Conservation (phyloP, 257 asterid species). For the Gentiana macrophylla region DNA sequence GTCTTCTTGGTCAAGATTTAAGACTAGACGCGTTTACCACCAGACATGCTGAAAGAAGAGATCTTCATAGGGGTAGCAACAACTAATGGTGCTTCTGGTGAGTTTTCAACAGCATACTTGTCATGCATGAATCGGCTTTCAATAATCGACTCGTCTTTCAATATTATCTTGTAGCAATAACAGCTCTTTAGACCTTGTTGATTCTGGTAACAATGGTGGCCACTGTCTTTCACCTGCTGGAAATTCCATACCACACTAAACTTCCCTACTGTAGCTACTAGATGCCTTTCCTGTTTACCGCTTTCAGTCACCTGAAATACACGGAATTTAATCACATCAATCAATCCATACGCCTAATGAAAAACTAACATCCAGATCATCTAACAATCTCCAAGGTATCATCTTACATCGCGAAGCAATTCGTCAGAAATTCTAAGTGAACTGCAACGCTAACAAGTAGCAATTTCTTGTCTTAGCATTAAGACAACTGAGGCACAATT, state of each 20-base stretch:
- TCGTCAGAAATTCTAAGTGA: too few species aligned
- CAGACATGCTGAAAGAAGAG: slow-evolving; percentile 86
- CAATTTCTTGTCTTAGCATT: too few species aligned
- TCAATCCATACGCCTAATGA: background rate
- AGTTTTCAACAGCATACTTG: slow-evolving; percentile 48
- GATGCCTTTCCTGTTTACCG: slow-evolving; percentile 89
- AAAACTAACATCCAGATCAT: too few species aligned
- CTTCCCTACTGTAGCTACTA: slow-evolving; percentile 96
- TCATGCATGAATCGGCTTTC: slow-evolving; percentile 98
- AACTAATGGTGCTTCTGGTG: slow-evolving; percentile 94
- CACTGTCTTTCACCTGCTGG: slow-evolving; percentile 95
- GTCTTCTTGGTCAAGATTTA: too few species aligned
- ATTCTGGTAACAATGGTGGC: slow-evolving; percentile 72
- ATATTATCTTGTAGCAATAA: slow-evolving; percentile 82
- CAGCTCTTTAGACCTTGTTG: slow-evolving; percentile 99
- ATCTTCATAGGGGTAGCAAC: slow-evolving; percentile 96
- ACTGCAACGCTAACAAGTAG: too few species aligned
- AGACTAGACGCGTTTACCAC: slow-evolving; percentile 23
- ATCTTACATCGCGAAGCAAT: too few species aligned
- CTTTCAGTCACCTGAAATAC: slow-evolving; percentile 83
- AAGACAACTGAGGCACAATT: too few species aligned
- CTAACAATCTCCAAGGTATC: background rate
- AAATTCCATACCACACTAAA: slow-evolving; percentile 89
- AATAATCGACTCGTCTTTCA: slow-evolving; percentile 84
- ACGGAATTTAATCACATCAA: background rate